Base-by-base conservation (phyloP, 129 eudicot species). In the Saussurea involucrata region DNA sequence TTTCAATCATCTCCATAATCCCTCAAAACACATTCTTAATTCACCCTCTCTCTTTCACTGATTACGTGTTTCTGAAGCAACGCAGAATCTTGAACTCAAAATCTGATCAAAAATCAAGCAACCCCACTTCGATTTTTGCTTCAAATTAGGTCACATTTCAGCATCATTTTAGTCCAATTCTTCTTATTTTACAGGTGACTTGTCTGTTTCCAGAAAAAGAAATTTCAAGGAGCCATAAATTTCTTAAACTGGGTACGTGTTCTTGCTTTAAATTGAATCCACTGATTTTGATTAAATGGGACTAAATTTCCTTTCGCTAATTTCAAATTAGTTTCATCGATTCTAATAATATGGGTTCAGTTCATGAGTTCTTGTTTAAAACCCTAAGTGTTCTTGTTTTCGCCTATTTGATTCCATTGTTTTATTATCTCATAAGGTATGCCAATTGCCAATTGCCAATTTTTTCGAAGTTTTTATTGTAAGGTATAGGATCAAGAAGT, bases 371-470 rank as follows among this genome's bases (percentile, higher is more conserved):
- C 34, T 31, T 83, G 18, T 36, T 10, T 75, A 46, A 75, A 36
- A 82, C 69, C 32, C 8, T 87, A 34, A 33, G 24, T 58, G 32
- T 11, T 21, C 72, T 81, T 69, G 68, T 80, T 21, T 86, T 63
- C 72, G 24, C 72, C 13, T 78, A 32, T 68, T 46, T 86, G 28
- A 68, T 67, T 42, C 78, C 88, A 40, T 81, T 90, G 72, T 78
- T 90, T 75, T 71, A 76, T n/a, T 68, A 85, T 78, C 20, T 83
- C 72, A 20, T 82, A 85, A 85, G 96, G 96, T 90, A 83, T 2
- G 17, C 8, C 10, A 8, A n/a, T n/a, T n/a, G n/a, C n/a, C n/a
- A 13, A 7, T 24, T 36, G 57, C 72, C 6, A 13, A 7, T 21
- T 1, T 32, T 32, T 7, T 12, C 8, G 7, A 2, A 2, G 22